Conservation (phyloP, 1,284 basidiomycete species). For the Neolentinus lepideus region DNA sequence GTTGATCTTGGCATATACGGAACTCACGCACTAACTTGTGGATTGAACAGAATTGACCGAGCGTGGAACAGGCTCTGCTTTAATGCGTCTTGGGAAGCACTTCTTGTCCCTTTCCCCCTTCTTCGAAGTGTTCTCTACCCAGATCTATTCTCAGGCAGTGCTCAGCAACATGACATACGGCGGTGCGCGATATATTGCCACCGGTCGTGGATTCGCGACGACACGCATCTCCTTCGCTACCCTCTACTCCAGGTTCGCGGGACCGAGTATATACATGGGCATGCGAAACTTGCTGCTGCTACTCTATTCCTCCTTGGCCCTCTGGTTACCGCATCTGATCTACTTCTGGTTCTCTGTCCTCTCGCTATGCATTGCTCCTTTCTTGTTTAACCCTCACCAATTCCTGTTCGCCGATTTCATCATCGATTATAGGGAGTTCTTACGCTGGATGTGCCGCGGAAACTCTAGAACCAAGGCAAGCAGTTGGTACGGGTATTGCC, state of each 20-base stretch:
- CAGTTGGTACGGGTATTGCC: conserved; percentile 98
- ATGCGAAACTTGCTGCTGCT: conserved; percentile 87
- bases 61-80: conserved; percentile 88
- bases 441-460: conserved; percentile 96
- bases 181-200: conserved; percentile 95
- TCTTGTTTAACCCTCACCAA: conserved; percentile 97
- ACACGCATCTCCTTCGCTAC: conserved; percentile 92
- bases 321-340: conserved; percentile 91
- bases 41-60: conserved; percentile 75
- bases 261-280: conserved; percentile 97
- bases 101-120: conserved; percentile 92
- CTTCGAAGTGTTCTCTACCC: conserved; percentile 96
- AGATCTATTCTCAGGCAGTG: conserved; percentile 95
- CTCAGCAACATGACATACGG: conserved; percentile 93
- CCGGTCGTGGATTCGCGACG: conserved; percentile 94
- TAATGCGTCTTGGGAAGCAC: conserved; percentile 89
- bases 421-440: conserved; percentile 95
- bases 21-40: not conserved
- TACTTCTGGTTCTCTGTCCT: conserved; percentile 96
- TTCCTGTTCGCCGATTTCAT: conserved; percentile 95
- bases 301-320: conserved; percentile 82
- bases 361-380: conserved; percentile 89
- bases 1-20: conserved; percentile 3
- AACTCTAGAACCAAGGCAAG: conserved; percentile 94
- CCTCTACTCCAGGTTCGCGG: conserved; percentile 94